Evolutionary conservation across 495 filamentous ascomycete genomes (phyloP).

Genomic region (Xylaria bambusicola): DNA sequence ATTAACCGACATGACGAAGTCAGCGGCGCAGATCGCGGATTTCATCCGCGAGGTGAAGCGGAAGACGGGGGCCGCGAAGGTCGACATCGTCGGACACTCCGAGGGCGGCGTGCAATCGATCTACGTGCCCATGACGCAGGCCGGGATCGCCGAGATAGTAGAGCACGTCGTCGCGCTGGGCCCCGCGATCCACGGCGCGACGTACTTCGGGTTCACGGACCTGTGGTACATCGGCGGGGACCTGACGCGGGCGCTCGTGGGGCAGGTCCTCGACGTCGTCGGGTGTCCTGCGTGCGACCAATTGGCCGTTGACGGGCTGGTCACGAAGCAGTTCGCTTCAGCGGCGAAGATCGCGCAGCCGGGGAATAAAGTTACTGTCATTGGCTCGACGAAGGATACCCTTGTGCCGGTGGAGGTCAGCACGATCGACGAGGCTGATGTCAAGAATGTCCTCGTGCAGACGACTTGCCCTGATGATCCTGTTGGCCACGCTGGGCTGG

Average conservation of each 20-base stretch:
- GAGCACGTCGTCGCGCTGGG: constrained; percentile 52
- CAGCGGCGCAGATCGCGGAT: constrained; percentile 50
- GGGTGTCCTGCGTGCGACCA: constrained; percentile 55
- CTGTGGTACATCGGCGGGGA: constrained; percentile 47
- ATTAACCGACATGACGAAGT: constrained; percentile 45
- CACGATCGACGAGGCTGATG: constrained; percentile 48
- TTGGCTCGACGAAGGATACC: constrained; percentile 50
- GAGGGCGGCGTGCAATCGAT: constrained; percentile 56
- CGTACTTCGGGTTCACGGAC: constrained; percentile 49
- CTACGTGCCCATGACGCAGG: constrained; percentile 53
- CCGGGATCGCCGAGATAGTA: constrained; percentile 43
- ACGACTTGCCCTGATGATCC: constrained; percentile 47
- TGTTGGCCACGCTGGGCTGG: constrained; percentile 56
- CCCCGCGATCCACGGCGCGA: constrained; percentile 53
- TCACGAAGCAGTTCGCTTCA: constrained; percentile 41
- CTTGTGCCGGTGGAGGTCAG: constrained; percentile 51
- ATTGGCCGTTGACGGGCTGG: constrained; percentile 37
- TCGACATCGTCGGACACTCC: constrained; percentile 57
- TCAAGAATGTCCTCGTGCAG: constrained; percentile 50
- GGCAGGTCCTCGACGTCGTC: constrained; percentile 37
- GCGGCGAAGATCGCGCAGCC: constrained; percentile 46
- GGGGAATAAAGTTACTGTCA: constrained; percentile 51
- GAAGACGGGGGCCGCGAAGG: constrained; percentile 45
- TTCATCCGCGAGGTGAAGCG: constrained; percentile 48
- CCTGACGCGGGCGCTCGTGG: constrained; percentile 28